phyloP scores from a whole-genome alignment of 805 yeast genomes.

The Blastobotrys americana region DNA sequence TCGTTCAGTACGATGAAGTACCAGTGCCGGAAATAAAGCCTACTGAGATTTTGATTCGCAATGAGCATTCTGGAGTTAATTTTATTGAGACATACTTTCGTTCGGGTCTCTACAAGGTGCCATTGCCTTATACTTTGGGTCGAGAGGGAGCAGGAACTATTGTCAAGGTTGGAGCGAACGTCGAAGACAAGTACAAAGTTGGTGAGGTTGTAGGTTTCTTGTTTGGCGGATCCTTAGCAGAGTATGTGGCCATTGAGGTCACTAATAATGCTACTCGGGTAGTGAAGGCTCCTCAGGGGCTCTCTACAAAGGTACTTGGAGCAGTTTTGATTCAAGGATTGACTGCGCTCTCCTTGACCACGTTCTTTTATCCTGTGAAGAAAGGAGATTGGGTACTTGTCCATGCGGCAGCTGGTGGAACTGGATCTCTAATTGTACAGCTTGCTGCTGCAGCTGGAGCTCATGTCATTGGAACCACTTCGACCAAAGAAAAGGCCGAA shows the following conservation, averaged over 20 bases:
- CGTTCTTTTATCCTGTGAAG: slow-evolving; percentile 59
- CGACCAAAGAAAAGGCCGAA: slow-evolving; percentile 62
- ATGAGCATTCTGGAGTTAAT: slow-evolving; percentile 72
- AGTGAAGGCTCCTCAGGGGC: slow-evolving; percentile 42
- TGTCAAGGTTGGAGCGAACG: slow-evolving; percentile 56
- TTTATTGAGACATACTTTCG: slow-evolving; percentile 80
- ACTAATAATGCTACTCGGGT: slow-evolving; percentile 25
- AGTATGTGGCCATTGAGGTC: slow-evolving; percentile 46
- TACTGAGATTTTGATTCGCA: slow-evolving; percentile 62
- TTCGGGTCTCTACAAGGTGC: slow-evolving; percentile 61
- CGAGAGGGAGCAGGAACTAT: slow-evolving; percentile 55
- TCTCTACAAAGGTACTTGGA: slow-evolving; percentile 45
- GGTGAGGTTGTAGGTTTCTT: slow-evolving; percentile 69
- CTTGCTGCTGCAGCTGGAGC: slow-evolving; percentile 60
- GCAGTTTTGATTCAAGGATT: slow-evolving; percentile 63
- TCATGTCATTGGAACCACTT: slow-evolving; percentile 76
- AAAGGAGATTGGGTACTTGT: slow-evolving; percentile 66
- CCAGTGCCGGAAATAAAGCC: slow-evolving; percentile 52
- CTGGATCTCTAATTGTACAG: slow-evolving; percentile 67
- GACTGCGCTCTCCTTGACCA: slow-evolving; percentile 67
- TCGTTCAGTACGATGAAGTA: slow-evolving; percentile 48
- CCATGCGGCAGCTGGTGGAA: slow-evolving; percentile 96
- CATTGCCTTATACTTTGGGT: slow-evolving; percentile 59
- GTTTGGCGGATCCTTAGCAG: slow-evolving; percentile 55
- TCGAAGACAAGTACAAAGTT: slow-evolving; percentile 43